Base-by-base conservation (phyloP, 176 grass and related monocot genomes). In the Carex cristatella region DNA sequence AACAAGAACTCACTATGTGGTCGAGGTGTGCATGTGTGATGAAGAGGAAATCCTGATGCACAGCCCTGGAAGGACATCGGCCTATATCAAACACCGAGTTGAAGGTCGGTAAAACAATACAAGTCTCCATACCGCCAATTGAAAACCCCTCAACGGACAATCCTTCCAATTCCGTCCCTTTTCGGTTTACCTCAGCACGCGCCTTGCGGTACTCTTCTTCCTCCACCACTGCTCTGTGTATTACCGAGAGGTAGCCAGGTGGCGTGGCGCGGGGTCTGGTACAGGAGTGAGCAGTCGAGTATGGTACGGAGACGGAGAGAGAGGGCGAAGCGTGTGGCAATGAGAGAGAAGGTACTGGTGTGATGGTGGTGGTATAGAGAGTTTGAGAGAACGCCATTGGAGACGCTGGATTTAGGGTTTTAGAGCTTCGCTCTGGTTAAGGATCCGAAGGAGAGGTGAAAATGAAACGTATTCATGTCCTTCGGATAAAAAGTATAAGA, bases 21-120 rank as follows among this genome's bases (percentile, higher is more conserved):
- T 98, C 93, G 46, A 98, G 93, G 77, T 95, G 93, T 8, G 91
- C 93, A 86, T 98, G 96, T 70, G 91, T 98, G 86, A 98, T 95
- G 85, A 95, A 98, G 40, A 98, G 87, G 84, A 90, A 93, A 81
- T 98, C 91, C 88, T 98, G 96, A 83, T 85, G 82, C 30, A 94
- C 90, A 27, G 96, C 93, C 60, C 86, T 84, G 38, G 89, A 57
- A 66, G 91, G 93, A 31, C 93, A 92, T 12, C 93, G 90, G 48
- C 96, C 96, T 59, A 98, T 95, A 90, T 98, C 93, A 74, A 98
- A 98, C 55, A 91, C 89, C 33, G 89, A 88, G 87, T 98, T 98
- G 9, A 95, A 87, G 13, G 81, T 91, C 15, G 91, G 91, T 75
- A 90, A 88, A 7, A 92, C 82, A 58, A 95, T 46, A 90, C 96